phyloP scores from a whole-genome alignment of 805 yeast genomes.

The Wickerhamomyces tratensis region DNA sequence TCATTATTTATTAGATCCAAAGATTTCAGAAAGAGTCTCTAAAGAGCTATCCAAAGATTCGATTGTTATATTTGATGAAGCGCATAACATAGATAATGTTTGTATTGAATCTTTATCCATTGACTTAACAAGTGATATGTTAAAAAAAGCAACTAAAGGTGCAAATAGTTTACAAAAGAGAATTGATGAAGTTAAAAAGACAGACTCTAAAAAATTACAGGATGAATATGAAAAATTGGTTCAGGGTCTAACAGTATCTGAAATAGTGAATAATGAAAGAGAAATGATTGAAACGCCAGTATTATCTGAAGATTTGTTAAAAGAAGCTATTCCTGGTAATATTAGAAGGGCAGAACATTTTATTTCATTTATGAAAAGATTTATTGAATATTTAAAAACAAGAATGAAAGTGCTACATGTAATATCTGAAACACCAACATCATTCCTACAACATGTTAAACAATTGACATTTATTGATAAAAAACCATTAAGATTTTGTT shows the following conservation, averaged over 20 bases:
- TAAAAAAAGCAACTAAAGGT: conserved; percentile 81
- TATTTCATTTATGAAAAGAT: conserved; percentile 82
- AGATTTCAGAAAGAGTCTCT: conserved; percentile 93
- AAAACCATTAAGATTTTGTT: conserved; percentile 86
- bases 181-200: conserved; percentile 75
- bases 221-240: conserved; percentile 89
- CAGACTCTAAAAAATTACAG: conserved; percentile 76
- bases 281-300: conserved; percentile 81
- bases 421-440: conserved; percentile 93
- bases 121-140: conserved; percentile 83
- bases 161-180: conserved; percentile 70
- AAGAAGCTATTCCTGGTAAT: conserved; percentile 96
- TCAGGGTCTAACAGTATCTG: conserved; percentile 79
- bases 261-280: conserved; percentile 53
- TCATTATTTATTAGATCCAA: conserved; percentile 93
- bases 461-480: conserved; percentile 88
- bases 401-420: conserved; percentile 97
- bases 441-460: conserved; percentile 86
- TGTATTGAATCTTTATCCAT: conserved; percentile 92
- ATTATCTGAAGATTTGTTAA: conserved; percentile 72
- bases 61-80: conserved; percentile 95
- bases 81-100: conserved; percentile 97
- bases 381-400: conserved; percentile 89
- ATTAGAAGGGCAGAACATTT: conserved; percentile 96
- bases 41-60: conserved; percentile 85